Base-by-base conservation (phyloP, 1,139 yeast species). In the Lodderomyces jiufengensis region DNA sequence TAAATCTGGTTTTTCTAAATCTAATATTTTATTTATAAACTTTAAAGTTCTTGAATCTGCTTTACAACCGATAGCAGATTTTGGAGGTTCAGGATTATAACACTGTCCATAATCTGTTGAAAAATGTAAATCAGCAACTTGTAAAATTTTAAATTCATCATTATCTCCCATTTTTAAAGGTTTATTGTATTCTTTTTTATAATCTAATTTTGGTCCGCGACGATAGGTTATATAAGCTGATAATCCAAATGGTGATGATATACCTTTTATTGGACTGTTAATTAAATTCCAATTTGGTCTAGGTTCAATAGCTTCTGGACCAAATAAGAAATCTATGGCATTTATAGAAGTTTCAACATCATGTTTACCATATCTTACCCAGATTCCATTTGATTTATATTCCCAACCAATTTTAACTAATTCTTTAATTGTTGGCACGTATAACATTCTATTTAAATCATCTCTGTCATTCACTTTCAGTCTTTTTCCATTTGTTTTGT, bases 71-170 rank as follows among this genome's bases (percentile, higher is more conserved):
- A 50, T 57, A 4, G 51, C 54, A 2, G 67, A 56, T 9, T 62
- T 64, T 3, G 50, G 51, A 0, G 88, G 88, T 15, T 57, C 73
- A 3, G 87, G 82, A 54, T 87, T 92, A 36, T 79, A 63, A 50
- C 97, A 88, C 33, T 57, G 56, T 2, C 96, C 96, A 34, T 61
- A 67, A 2, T 90, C 92, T 0, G 92, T 84, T 7, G 87, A 74
- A 50, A 84, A 78, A 56, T 90, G 97, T 40, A 88, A 62, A 55
- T 90, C 97, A 0, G 96, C 94, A 3, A 88, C 73, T 55, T 90
- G 97, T 10, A 86, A 59, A 29, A 90, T 79, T 54, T 84, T 87
- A 57, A 83, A 84, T 44, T 69, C 75, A 2, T 73, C 78, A 22
- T 72, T 56, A 3, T 45, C 38, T 24, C 49, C 44, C 38, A 64